A percentile compares a stretch with the other conserved stretches of the same genome.
These are phyloP conservation scores for Aspergillus clavatus DNA, from an alignment of 2,329 filamentous ascomycete species.

Conservation along the genomic window DNA sequence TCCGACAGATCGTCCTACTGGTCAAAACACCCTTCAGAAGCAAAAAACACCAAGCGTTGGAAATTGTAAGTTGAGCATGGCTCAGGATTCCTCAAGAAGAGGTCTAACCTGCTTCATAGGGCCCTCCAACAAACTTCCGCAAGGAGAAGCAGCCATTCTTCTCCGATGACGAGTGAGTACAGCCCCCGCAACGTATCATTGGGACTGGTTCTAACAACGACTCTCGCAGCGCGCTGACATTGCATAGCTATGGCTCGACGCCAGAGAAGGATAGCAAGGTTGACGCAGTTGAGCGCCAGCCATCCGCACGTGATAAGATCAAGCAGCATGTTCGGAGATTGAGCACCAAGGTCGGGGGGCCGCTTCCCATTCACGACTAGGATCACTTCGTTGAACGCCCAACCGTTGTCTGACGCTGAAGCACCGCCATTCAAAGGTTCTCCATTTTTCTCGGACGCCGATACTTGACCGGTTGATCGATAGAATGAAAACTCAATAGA, in stretches of 20 bases:
- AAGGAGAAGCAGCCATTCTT: slow-evolving; percentile 39
- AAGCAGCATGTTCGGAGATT: slow-evolving; percentile 26
- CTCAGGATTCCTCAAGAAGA: not conserved
- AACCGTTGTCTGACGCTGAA: not conserved
- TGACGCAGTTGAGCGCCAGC: slow-evolving; percentile 21
- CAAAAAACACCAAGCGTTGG: slow-evolving; percentile 26
- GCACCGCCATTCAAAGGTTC: slow-evolving; percentile 5
- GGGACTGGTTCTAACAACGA: slow-evolving; percentile 23
- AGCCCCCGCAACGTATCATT: slow-evolving; percentile 10
- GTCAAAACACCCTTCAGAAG: slow-evolving; percentile 31
- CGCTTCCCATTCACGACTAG: slow-evolving; percentile 14
- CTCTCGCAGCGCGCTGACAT: slow-evolving; percentile 30
- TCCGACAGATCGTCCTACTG: slow-evolving; percentile 32
- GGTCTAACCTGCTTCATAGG: slow-evolving; percentile 25
- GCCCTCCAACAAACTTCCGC: slow-evolving; percentile 41
- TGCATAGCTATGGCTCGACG: slow-evolving; percentile 27
- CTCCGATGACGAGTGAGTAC: slow-evolving; percentile 36
- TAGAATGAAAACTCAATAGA: not conserved
- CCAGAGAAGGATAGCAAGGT: slow-evolving; percentile 27
- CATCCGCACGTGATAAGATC: slow-evolving; percentile 27
- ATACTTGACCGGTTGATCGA: too few relatives aligned
- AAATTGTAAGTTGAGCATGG: slow-evolving; percentile 28
- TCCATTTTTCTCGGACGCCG: too few relatives aligned
- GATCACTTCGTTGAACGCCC: not conserved
- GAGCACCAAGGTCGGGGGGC: slow-evolving; percentile 23